Conservation (phyloP, 2,329 filamentous ascomycete species). For the Cladosporium sphaerospermum region DNA sequence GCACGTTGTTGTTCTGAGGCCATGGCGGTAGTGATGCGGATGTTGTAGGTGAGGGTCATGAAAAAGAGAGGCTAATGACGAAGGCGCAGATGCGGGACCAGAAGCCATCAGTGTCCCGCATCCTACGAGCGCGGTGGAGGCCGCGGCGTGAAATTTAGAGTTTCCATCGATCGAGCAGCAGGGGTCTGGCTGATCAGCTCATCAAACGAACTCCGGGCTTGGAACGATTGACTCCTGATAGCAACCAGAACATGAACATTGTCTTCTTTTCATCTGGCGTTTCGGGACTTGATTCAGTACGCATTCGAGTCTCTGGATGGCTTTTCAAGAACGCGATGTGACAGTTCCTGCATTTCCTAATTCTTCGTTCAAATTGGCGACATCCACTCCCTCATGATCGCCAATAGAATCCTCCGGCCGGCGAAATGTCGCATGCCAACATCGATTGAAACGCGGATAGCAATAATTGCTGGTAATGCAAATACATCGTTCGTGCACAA, state of each 20-base stretch:
- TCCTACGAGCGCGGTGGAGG: neutral
- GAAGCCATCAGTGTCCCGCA: neutral
- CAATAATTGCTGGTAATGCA: too few species aligned
- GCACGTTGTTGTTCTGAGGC: slow-evolving; percentile 27
- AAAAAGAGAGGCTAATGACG: neutral
- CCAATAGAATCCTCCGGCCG: neutral
- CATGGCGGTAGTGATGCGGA: slow-evolving; percentile 14
- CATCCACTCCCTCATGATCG: neutral
- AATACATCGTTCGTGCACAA: too few species aligned
- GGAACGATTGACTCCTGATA: neutral
- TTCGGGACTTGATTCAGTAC: too few species aligned
- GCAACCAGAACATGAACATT: neutral
- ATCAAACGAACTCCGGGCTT: neutral
- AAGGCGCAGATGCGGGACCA: neutral
- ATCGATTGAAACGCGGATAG: too few species aligned
- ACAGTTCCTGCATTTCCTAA: too few species aligned
- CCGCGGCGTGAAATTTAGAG: neutral
- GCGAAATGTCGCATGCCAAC: neutral
- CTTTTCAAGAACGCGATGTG: neutral
- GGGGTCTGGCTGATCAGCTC: neutral
- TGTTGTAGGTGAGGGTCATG: slow-evolving; percentile 10
- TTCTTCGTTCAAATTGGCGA: too few species aligned
- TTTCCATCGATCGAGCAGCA: neutral
- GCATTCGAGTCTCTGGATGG: too few species aligned
- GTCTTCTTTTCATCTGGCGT: neutral